Percentiles rank a stretch among this genome's conserved stretches.
phyloP scores from a whole-genome alignment of 1,284 basidiomycete species.

The Ustilago curta region DNA sequence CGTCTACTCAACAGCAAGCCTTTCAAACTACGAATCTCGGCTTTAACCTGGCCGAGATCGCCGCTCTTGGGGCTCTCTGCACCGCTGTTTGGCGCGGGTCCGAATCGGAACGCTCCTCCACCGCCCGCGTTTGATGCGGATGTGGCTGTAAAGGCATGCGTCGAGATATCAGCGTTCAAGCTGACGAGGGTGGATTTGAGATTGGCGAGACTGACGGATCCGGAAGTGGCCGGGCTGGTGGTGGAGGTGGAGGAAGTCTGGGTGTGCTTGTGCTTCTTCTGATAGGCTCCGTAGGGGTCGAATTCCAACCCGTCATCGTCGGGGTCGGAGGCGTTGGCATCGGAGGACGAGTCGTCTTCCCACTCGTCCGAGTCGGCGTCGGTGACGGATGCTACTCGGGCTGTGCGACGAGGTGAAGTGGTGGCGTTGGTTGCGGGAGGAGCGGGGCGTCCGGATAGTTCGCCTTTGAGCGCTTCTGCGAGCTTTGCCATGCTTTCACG shows the following conservation, averaged over 20 bases:
- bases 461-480: slow-evolving; percentile 37
- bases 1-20: slow-evolving; percentile 61
- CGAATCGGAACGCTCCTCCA: slow-evolving; percentile 22
- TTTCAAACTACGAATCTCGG: slow-evolving; percentile 65
- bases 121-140: slow-evolving; percentile 7
- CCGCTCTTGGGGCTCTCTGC: slow-evolving; percentile 32
- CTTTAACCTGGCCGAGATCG: slow-evolving; percentile 63
- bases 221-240: neutral
- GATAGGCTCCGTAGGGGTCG: slow-evolving; percentile 53
- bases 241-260: slow-evolving; percentile 31
- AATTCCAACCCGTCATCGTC: slow-evolving; percentile 58
- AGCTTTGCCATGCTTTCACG: slow-evolving; percentile 55
- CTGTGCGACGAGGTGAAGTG: slow-evolving; percentile 3
- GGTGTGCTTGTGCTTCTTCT: slow-evolving; percentile 53
- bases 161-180: slow-evolving; percentile 45
- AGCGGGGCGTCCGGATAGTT: slow-evolving; percentile 19
- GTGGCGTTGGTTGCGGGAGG: neutral
- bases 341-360: slow-evolving; percentile 40
- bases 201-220: slow-evolving; percentile 10
- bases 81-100: slow-evolving; percentile 14
- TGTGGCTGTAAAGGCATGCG: slow-evolving; percentile 37
- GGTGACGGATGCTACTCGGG: slow-evolving; percentile 28
- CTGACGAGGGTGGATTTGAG: slow-evolving; percentile 37
- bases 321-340: slow-evolving; percentile 4
- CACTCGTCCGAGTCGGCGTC: slow-evolving; percentile 51